Evolutionary conservation across 176 grass and related monocot species (phyloP).

Genomic region (Phragmites australis): DNA sequence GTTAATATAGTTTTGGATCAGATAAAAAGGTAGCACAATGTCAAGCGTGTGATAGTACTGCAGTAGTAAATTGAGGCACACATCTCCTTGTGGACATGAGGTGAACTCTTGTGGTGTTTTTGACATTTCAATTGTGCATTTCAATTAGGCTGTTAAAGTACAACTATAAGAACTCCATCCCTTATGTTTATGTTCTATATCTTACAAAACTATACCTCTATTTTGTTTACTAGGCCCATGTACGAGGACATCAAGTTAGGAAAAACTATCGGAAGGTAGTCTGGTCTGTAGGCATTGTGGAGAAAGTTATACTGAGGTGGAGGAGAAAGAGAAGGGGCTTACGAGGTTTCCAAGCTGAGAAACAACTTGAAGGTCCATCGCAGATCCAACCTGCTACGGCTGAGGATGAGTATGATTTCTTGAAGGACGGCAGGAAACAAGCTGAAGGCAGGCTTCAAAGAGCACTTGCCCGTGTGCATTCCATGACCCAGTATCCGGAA

Average conservation of each 20-base stretch:
- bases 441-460: conserved; percentile 78
- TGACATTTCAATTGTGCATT: conserved; percentile 5
- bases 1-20: neutral
- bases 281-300: conserved; percentile 93
- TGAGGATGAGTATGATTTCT: conserved; percentile 78
- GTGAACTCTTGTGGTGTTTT: neutral
- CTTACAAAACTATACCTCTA: neutral
- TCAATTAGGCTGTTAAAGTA: neutral
- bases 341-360: conserved; percentile 66
- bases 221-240: conserved; percentile 76
- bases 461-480: conserved; percentile 86
- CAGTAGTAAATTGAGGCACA: neutral
- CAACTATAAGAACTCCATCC: neutral
- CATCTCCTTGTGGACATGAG: neutral
- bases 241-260: conserved; percentile 90
- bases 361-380: conserved; percentile 55
- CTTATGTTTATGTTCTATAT: neutral
- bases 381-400: conserved; percentile 56
- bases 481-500: conserved; percentile 99
- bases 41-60: neutral
- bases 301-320: conserved; percentile 93
- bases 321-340: conserved; percentile 78
- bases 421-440: conserved; percentile 94
- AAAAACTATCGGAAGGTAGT: conserved; percentile 74
- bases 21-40: neutral